Evolutionary conservation across 495 filamentous ascomycete genomes (phyloP).

Genomic region (Aspergillus panamensis): DNA sequence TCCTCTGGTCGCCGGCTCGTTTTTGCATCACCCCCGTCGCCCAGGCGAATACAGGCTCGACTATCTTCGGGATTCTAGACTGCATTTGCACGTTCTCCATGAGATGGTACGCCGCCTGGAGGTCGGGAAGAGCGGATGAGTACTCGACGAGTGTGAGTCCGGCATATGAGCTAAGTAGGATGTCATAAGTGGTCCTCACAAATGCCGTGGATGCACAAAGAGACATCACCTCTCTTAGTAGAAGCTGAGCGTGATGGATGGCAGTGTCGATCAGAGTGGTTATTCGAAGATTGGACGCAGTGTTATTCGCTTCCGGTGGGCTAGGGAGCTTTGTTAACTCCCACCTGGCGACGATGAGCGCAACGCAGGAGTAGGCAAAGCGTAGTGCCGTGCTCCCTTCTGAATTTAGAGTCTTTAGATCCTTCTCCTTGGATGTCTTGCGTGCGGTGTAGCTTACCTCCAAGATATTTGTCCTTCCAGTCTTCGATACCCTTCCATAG

Average conservation of each 20-base stretch:
- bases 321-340: neutral
- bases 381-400: neutral
- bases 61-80: neutral
- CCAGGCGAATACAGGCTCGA: neutral
- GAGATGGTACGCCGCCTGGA: neutral
- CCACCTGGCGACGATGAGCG: neutral
- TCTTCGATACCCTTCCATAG: neutral
- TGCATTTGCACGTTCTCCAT: slow-evolving; percentile 5
- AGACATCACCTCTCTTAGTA: neutral
- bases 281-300: neutral
- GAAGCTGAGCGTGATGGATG: neutral
- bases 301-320: neutral
- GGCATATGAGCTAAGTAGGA: neutral
- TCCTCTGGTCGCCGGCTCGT: neutral
- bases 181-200: neutral
- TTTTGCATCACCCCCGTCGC: slow-evolving; percentile 1
- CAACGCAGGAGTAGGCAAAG: slow-evolving; percentile 1
- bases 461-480: neutral
- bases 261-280: neutral
- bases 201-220: neutral
- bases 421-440: neutral
- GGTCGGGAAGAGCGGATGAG: neutral
- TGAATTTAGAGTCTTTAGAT: neutral
- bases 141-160: neutral
- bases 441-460: neutral